These are phyloP conservation scores for Aurifilum marmelostoma DNA, from an alignment of 2,329 filamentous ascomycete species.

Conservation along the genomic window DNA sequence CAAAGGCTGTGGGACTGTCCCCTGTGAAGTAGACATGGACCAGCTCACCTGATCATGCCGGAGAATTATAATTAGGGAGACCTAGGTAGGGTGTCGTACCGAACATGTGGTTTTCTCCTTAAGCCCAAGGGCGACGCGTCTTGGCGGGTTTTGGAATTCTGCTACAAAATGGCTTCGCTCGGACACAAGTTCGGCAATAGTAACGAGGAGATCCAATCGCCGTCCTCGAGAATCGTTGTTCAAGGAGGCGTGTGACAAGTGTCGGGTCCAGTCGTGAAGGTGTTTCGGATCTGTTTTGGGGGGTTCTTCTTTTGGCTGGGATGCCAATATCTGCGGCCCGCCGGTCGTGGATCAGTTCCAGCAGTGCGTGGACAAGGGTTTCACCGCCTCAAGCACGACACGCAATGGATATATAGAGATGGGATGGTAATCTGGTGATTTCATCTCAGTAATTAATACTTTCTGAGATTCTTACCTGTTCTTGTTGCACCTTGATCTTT, in stretches of 20 bases:
- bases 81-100: not conserved
- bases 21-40: not conserved
- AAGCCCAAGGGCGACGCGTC: not conserved
- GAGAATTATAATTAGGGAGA: not conserved
- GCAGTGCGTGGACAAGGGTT: not conserved
- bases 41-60: not conserved
- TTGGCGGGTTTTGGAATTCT: not conserved
- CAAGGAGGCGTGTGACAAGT: not conserved
- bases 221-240: not conserved
- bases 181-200: not conserved
- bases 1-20: not conserved
- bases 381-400: not conserved
- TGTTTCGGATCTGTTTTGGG: constrained; percentile 24
- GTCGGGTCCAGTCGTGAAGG: constrained; percentile 10
- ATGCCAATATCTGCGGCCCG: not conserved
- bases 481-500: too few species aligned
- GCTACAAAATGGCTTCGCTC: not conserved
- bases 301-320: not conserved
- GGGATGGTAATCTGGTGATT: not conserved
- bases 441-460: not conserved
- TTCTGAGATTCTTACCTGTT: too few species aligned
- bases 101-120: not conserved
- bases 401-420: not conserved
- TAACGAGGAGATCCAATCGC: too few species aligned
- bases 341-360: constrained; percentile 20